Conservation (phyloP, 345 rosid species). For the Populus simonii region DNA sequence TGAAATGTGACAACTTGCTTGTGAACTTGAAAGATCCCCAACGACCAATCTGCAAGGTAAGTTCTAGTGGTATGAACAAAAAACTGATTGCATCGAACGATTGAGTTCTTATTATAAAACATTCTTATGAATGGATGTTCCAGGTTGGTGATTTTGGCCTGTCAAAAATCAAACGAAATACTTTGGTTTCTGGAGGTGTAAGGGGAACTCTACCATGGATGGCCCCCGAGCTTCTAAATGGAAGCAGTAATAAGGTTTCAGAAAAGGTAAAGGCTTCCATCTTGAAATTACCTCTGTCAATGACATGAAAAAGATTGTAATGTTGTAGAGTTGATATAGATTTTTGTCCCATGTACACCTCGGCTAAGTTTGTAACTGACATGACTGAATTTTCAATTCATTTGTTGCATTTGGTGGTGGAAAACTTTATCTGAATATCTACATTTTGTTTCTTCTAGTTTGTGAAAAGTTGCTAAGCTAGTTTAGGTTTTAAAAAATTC, state of each 20-base stretch:
- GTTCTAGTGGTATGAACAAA: not conserved
- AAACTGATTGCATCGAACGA: not conserved
- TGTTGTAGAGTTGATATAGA: not conserved
- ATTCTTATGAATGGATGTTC: conserved; percentile 12
- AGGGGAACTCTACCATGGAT: conserved; percentile 89
- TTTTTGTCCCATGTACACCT: not conserved
- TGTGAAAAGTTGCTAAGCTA: not conserved
- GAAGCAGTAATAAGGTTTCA: conserved; percentile 75
- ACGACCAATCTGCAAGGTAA: conserved; percentile 97
- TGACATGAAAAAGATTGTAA: not conserved
- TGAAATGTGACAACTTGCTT: conserved; percentile 94
- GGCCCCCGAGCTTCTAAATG: conserved; percentile 83
- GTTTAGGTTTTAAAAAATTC: not conserved
- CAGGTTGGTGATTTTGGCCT: conserved; percentile 88
- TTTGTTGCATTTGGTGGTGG: not conserved
- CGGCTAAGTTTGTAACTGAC: not conserved
- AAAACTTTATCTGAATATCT: not conserved
- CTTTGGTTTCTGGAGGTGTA: conserved; percentile 86
- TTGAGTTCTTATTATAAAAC: conserved; percentile 1
- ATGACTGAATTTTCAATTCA: not conserved
- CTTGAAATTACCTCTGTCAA: not conserved
- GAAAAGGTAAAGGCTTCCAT: conserved; percentile 52
- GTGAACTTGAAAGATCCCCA: conserved; percentile 93
- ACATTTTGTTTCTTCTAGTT: not conserved
- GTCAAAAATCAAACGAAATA: conserved; percentile 76